Base-by-base conservation (phyloP, 306 rosid genomes). In the Parietaria judaica region DNA sequence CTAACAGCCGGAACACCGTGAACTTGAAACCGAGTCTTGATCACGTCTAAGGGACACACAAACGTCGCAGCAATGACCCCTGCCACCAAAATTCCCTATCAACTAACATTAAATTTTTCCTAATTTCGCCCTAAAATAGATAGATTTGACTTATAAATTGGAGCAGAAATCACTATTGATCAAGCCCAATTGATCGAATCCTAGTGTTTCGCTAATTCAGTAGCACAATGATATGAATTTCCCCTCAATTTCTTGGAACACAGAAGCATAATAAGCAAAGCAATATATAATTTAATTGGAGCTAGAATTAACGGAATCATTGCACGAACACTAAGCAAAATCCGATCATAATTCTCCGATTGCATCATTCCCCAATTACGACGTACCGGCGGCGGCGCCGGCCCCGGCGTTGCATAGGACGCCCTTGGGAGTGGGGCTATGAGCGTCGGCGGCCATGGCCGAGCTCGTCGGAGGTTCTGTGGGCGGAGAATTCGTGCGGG, bases 1-100 rank as follows among this genome's bases (percentile, higher is more conserved):
- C 68, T 62, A 43, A 81, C 69, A 55, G 77, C 68, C 6, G 88
- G 85, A 14, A 74, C 46, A 60, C 95, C 95, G 55, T 86, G 90
- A 63, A 87, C 95, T 79, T 87, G 95, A 68, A 87, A 56, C 84
- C 95, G 78, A 58, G 95, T 84, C 83, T 87, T 87, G 75, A 87
- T 87, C 14, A 87, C 95, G 76, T 84, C 95, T 77, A 87, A 76
- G 66, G 95, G 95, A 53, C 95, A 87, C 35, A 87, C 95, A 60
- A 87, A 87, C 3, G 95, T 82, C 56, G 95, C 95, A 46, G 95
- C 95, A 67, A 84, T 64, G 68, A 74, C 87, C 38, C 95, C 95
- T 87, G 74, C 55, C 57, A 53, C 44, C 61, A 49, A 2, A 35
- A 16, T 35, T 15, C 15, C 68, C 23, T 23, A 44, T 50, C 14